These are phyloP conservation scores for Paraleonurus japonicus DNA, from an alignment of 257 asterid species.

Conservation along the genomic window DNA sequence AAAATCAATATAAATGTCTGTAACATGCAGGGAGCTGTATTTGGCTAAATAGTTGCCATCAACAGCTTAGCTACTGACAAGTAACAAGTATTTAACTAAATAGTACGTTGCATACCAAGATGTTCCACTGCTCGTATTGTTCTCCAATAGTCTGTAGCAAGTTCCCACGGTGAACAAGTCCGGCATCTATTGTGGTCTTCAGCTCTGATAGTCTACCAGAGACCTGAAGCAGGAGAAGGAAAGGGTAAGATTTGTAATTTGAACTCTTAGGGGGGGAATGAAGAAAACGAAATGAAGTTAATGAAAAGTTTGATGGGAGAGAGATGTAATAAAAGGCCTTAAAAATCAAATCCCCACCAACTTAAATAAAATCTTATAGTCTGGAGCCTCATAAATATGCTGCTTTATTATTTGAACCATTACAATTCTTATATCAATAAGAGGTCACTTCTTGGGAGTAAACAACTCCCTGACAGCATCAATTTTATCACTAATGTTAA, in stretches of 20 bases:
- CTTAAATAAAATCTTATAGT: not conserved
- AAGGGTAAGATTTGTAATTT: not conserved
- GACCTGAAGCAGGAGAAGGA: constrained; percentile 52
- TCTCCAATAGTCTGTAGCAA: constrained; percentile 75
- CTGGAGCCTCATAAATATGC: not conserved
- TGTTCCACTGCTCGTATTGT: constrained; percentile 82
- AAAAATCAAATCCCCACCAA: not conserved
- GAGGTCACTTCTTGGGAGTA: not conserved
- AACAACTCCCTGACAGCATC: not conserved
- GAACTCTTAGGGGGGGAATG: not conserved
- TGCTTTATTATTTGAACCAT: constrained; percentile 5
- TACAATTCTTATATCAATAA: not conserved
- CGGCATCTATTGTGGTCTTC: constrained; percentile 91
- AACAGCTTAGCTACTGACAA: constrained; percentile 11
- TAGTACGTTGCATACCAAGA: constrained; percentile 56
- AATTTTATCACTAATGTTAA: not conserved
- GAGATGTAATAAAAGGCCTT: not conserved
- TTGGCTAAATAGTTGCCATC: not conserved
- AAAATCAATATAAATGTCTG: not conserved
- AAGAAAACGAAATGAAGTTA: not conserved
- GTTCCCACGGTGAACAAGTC: constrained; percentile 83
- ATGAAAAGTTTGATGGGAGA: not conserved
- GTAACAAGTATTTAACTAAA: not conserved
- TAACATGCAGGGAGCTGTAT: constrained; percentile 8
- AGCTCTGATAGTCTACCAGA: constrained; percentile 83